Percentiles rank a stretch among this genome's conserved stretches.
These are phyloP conservation scores for Pseudevernia furfuracea DNA, from an alignment of 495 filamentous ascomycete species.

Conservation along the genomic window DNA sequence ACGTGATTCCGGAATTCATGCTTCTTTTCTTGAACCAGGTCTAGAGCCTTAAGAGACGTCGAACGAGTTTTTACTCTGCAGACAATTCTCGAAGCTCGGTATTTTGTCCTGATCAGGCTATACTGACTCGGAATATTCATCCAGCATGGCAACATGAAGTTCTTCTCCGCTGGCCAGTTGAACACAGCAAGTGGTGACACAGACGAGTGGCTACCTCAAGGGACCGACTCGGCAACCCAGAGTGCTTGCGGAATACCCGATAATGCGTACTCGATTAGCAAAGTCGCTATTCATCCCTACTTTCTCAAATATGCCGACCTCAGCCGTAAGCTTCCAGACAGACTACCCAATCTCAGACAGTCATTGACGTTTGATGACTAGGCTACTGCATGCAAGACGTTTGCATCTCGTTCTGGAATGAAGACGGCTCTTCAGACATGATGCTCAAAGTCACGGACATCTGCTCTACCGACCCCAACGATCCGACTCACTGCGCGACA, in stretches of 20 bases:
- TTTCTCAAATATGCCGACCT: slow-evolving; percentile 28
- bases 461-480: slow-evolving; percentile 24
- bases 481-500: slow-evolving; percentile 25
- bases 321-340: slow-evolving; percentile 19
- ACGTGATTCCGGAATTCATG: not conserved
- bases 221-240: slow-evolving; percentile 22
- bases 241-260: slow-evolving; percentile 30
- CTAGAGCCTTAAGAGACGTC: not conserved
- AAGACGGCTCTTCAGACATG: slow-evolving; percentile 25
- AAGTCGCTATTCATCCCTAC: slow-evolving; percentile 29
- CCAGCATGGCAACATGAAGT: slow-evolving; percentile 24
- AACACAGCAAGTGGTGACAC: slow-evolving; percentile 16
- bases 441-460: slow-evolving; percentile 28
- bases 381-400: slow-evolving; percentile 29
- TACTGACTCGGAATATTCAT: not conserved
- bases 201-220: slow-evolving; percentile 20
- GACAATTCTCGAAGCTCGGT: not conserved
- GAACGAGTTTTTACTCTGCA: not conserved
- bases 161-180: slow-evolving; percentile 20
- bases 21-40: not conserved
- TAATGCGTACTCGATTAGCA: slow-evolving; percentile 22
- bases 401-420: slow-evolving; percentile 27
- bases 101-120: not conserved
- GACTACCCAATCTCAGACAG: not conserved
- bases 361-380: not conserved